Evolutionary conservation across 2,329 filamentous ascomycete genomes (phyloP), one percentile per base, ranked within the genome.

Genomic region (Penicillium fuscoglaucum): DNA sequence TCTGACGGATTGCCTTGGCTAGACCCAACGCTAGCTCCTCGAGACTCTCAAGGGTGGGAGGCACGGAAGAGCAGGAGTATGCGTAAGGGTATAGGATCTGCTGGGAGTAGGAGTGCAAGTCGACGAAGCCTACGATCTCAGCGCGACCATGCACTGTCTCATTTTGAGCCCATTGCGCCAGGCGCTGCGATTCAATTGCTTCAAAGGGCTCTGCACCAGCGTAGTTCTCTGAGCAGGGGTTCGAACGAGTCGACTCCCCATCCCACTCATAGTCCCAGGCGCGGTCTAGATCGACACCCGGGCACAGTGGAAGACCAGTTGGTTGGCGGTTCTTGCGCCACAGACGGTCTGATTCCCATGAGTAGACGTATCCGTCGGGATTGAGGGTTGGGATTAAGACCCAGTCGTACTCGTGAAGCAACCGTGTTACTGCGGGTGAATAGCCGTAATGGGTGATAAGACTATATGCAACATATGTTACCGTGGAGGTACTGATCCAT

Each of bases 41-140:
- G 1, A 99, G 83, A 67, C 96, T 96, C 76, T 99, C 95, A 17
- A 95, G 80, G 39, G 92, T 92, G 0, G 93, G 93, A 13, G 95
- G 93, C 29, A 87, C 80, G 6, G 84, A 82, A 6, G 81, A 78
- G 79, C 95, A 99, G 13, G 90, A 90, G 76, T 91, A 96, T 6
- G 90, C 88, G 73, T 93, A 98, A 0, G 95, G 95, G 72, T 95
- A 97, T 9, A 98, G 82, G 24, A 99, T 88, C 75, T 97, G 90
- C 76, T 99, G 93, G 0, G 91, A 96, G 74, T 98, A 99, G 1
- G 91, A 93, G 76, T 99, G 95, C 28, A 98, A 82, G 72, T 99
- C 95, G 45, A 98, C 72, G 63, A 96, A 88, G 3, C 89, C 91
- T n/a, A 93, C 84, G 65, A 98, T 91, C 17, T 88, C 82, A 52